These are phyloP conservation scores for Tulasnella sp. DNA, from an alignment of 768 basidiomycete species.

Conservation along the genomic window DNA sequence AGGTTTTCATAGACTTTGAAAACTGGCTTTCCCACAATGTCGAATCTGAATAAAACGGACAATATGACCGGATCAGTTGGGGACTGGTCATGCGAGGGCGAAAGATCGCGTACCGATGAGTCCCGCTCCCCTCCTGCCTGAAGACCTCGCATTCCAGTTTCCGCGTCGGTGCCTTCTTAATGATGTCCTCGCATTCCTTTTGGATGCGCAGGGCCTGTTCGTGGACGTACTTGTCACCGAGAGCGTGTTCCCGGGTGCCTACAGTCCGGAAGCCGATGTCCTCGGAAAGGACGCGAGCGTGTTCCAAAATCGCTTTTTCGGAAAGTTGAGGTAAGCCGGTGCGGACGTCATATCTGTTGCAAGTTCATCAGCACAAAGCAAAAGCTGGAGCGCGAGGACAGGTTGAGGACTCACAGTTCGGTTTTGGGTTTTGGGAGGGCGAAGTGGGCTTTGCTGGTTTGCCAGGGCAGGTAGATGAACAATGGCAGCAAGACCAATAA, in stretches of 20 bases:
- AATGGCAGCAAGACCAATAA: conserved; percentile 6
- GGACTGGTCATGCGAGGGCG: not conserved
- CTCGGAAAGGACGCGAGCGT: conserved; percentile 46
- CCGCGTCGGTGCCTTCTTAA: conserved; percentile 27
- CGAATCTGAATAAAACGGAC: conserved; percentile 46
- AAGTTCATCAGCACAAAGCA: not conserved
- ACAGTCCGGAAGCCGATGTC: conserved; percentile 85
- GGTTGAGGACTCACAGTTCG: conserved; percentile 4
- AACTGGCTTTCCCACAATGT: conserved; percentile 76
- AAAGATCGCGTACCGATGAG: conserved; percentile 66
- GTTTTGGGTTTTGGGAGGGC: not conserved
- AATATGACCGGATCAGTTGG: not conserved
- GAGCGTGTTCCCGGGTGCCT: conserved; percentile 78
- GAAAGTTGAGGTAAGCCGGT: conserved; percentile 14
- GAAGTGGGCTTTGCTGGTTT: not conserved
- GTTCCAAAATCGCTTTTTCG: conserved; percentile 11
- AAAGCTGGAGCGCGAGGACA: not conserved
- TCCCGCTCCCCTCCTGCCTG: conserved; percentile 80
- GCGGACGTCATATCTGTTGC: not conserved
- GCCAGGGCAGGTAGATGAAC: conserved; percentile 5
- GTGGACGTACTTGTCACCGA: conserved; percentile 75
- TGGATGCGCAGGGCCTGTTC: conserved; percentile 51
- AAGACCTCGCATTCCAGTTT: conserved; percentile 86
- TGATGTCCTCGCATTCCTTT: conserved; percentile 47
- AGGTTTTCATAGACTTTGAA: conserved; percentile 82